These are phyloP conservation scores for Leucoagaricus sp. DNA, from an alignment of 1,284 basidiomycete genomes.

Conservation along the genomic window DNA sequence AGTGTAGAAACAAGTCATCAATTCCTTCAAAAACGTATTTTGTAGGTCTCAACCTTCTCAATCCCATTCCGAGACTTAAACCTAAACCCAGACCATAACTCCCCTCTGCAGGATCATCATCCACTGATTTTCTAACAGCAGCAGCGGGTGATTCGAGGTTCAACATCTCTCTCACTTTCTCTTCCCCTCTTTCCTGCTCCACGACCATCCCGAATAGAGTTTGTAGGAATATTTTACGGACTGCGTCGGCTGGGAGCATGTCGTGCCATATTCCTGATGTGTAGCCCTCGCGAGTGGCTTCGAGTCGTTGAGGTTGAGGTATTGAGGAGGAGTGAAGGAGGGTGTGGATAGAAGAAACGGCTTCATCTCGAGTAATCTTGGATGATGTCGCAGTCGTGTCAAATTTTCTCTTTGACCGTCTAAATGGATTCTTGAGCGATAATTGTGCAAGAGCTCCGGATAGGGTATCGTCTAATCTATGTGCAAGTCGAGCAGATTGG, in stretches of 20 bases:
- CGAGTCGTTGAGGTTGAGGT: not conserved
- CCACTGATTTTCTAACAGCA: slow-evolving; percentile 1
- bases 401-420: not conserved
- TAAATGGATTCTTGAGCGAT: slow-evolving; percentile 12
- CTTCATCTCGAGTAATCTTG: not conserved
- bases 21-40: slow-evolving; percentile 13
- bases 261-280: slow-evolving; percentile 48
- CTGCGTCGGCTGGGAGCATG: slow-evolving; percentile 44
- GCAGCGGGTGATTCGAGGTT: slow-evolving; percentile 2
- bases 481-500: slow-evolving; percentile 53
- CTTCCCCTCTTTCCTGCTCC: not conserved
- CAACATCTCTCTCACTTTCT: slow-evolving; percentile 2
- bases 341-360: slow-evolving; percentile 21
- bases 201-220: slow-evolving; percentile 55
- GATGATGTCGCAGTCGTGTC: not conserved
- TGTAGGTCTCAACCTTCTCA: slow-evolving; percentile 4
- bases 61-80: slow-evolving; percentile 16
- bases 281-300: slow-evolving; percentile 24
- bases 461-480: slow-evolving; percentile 50
- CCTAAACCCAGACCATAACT: not conserved
- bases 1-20: slow-evolving; percentile 6
- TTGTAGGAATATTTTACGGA: slow-evolving; percentile 48
- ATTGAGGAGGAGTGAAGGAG: slow-evolving; percentile 26
- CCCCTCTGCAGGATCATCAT: slow-evolving; percentile 6
- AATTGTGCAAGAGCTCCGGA: slow-evolving; percentile 39